Evolutionary conservation across 2,329 filamentous ascomycete genomes (phyloP).

Genomic region (Amesomyces nigricolor): DNA sequence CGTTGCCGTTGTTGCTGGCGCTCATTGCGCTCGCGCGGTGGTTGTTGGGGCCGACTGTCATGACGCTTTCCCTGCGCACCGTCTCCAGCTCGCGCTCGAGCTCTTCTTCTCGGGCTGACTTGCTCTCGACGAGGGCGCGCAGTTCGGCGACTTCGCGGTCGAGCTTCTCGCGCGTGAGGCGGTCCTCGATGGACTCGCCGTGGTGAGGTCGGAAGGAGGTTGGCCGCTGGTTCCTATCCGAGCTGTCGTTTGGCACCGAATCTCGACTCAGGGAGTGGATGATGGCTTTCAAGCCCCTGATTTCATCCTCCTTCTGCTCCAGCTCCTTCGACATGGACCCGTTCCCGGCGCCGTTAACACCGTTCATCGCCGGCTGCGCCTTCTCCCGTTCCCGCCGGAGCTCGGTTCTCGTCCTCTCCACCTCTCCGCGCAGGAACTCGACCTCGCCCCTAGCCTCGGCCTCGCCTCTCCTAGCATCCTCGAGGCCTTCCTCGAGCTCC

Average conservation of each 20-base stretch:
- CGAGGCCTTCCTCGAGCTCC: slow-evolving; percentile 91
- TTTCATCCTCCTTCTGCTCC: slow-evolving; percentile 94
- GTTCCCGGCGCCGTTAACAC: slow-evolving; percentile 31
- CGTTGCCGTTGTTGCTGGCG: slow-evolving; percentile 40
- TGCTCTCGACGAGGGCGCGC: slow-evolving; percentile 65
- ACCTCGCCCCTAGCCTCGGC: slow-evolving; percentile 94
- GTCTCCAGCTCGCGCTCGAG: slow-evolving; percentile 74
- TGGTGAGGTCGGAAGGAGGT: slow-evolving; percentile 41
- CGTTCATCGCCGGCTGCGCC: slow-evolving; percentile 56
- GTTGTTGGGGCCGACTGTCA: slow-evolving; percentile 22
- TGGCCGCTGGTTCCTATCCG: slow-evolving; percentile 33
- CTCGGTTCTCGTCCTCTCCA: slow-evolving; percentile 85
- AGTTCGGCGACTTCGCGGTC: slow-evolving; percentile 78
- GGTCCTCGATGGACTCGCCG: slow-evolving; percentile 49
- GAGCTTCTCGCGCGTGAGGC: slow-evolving; percentile 59
- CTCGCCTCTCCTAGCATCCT: slow-evolving; percentile 89
- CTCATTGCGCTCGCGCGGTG: slow-evolving; percentile 50
- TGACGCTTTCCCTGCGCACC: slow-evolving; percentile 45
- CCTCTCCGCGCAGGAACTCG: slow-evolving; percentile 89
- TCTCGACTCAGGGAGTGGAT: slow-evolving; percentile 91
- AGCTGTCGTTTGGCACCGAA: slow-evolving; percentile 44
- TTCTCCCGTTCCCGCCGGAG: slow-evolving; percentile 84
- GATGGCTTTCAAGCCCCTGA: slow-evolving; percentile 92
- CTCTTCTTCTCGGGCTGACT: slow-evolving; percentile 71
- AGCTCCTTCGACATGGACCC: slow-evolving; percentile 63